These are phyloP conservation scores for Moringa oleifera DNA, from an alignment of 345 rosid species.

Conservation along the genomic window DNA sequence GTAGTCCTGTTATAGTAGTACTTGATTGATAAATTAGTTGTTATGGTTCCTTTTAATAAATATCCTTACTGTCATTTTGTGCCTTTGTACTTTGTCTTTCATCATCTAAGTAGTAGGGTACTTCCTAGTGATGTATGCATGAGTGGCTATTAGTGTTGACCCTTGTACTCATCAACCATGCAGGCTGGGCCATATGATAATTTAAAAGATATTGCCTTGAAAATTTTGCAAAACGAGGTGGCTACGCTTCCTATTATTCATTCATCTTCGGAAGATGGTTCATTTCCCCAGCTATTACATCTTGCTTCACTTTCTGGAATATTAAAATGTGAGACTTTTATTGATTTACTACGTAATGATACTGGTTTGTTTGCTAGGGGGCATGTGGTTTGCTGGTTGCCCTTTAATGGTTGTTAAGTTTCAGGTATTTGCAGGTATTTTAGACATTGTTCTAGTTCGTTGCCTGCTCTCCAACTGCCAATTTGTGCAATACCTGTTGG, in stretches of 20 bases:
- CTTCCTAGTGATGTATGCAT: not conserved
- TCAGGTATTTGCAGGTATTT: conserved; percentile 57
- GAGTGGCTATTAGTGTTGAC: not conserved
- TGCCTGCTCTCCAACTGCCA: conserved; percentile 46
- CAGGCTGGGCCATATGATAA: conserved; percentile 54
- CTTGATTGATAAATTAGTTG: not conserved
- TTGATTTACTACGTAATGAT: conserved; percentile 3
- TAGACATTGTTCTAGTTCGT: conserved; percentile 35
- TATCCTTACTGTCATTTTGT: not conserved
- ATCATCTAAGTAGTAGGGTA: not conserved
- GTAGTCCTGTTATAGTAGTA: not conserved
- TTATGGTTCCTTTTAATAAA: not conserved
- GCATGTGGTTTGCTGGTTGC: conserved; percentile 18
- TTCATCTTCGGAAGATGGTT: conserved; percentile 48
- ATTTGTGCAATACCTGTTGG: conserved; percentile 45
- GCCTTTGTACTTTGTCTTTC: not conserved
- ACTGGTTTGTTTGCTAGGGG: conserved; percentile 12
- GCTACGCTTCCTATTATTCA: conserved; percentile 45
- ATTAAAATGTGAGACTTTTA: conserved; percentile 40
- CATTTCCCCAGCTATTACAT: conserved; percentile 54
- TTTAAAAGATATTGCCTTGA: conserved; percentile 42
- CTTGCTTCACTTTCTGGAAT: conserved; percentile 45
- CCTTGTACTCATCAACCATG: conserved; percentile 12
- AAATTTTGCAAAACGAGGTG: conserved; percentile 42
- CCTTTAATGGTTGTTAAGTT: conserved; percentile 15